phyloP scores from a whole-genome alignment of 768 basidiomycete genomes.

The Naganishia vaughanmartiniae region DNA sequence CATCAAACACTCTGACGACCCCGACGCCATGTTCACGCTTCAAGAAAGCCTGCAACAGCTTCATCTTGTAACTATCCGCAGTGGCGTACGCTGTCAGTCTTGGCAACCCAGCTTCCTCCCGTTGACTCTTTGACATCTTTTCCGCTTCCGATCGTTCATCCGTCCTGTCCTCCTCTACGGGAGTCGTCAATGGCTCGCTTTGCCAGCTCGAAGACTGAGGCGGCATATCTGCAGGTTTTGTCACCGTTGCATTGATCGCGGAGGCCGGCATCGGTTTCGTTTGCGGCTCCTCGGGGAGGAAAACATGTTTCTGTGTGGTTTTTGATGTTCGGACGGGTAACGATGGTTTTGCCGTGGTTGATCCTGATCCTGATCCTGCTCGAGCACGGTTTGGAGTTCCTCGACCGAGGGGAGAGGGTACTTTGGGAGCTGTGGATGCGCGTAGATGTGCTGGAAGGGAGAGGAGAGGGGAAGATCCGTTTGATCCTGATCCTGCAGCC shows the following conservation, averaged over 20 bases:
- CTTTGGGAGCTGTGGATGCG: constrained; percentile 41
- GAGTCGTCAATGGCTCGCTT: constrained; percentile 3
- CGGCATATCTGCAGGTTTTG: not conserved
- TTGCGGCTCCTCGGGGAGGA: constrained; percentile 85
- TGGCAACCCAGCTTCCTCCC: constrained; percentile 74
- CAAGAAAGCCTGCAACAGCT: constrained; percentile 74
- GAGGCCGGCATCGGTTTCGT: constrained; percentile 63
- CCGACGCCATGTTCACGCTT: constrained; percentile 89
- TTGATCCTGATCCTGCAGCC: constrained; percentile 31
- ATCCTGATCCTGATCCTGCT: constrained; percentile 34
- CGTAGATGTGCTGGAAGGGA: constrained; percentile 49
- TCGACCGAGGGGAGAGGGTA: constrained; percentile 49
- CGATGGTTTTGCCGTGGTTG: constrained; percentile 37
- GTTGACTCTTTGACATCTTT: constrained; percentile 79
- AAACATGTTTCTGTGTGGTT: constrained; percentile 83
- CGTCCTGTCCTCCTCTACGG: constrained; percentile 52
- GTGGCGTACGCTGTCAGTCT: constrained; percentile 86
- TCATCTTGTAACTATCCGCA: constrained; percentile 80
- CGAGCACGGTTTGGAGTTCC: constrained; percentile 40
- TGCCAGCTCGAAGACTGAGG: constrained; percentile 13
- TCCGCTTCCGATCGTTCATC: constrained; percentile 84
- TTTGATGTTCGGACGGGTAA: constrained; percentile 69
- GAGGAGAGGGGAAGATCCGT: constrained; percentile 24
- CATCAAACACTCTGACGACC: constrained; percentile 79
- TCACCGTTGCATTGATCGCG: constrained; percentile 2